phyloP scores from a whole-genome alignment of 768 basidiomycete species.

The Lentinula sp. region DNA sequence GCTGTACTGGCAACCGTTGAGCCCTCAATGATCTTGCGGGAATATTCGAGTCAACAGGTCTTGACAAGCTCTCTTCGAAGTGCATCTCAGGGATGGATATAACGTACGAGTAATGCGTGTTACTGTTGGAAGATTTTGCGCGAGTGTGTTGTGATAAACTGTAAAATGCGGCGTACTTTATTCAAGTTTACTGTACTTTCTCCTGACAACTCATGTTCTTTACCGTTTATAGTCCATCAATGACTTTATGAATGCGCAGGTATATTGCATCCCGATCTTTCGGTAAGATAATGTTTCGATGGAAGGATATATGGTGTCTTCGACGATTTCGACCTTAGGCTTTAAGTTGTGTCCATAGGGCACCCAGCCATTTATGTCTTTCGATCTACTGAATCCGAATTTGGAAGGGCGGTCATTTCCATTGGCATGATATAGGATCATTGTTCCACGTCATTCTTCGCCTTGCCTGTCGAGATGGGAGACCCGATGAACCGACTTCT shows the following conservation, averaged over 20 bases:
- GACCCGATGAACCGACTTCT: background rate
- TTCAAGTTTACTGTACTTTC: too few relatives aligned
- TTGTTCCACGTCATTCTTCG: constrained; percentile 4
- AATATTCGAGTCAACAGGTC: too few relatives aligned
- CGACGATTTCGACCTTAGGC: constrained; percentile 9
- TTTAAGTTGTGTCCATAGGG: background rate
- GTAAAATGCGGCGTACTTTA: too few relatives aligned
- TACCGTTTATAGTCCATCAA: constrained; percentile 1
- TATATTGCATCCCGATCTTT: constrained; percentile 12
- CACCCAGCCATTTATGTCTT: constrained; percentile 2
- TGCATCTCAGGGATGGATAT: too few relatives aligned
- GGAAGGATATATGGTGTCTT: constrained; percentile 11
- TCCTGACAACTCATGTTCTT: background rate
- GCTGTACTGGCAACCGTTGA: too few relatives aligned
- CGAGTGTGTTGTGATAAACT: too few relatives aligned
- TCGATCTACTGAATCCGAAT: background rate
- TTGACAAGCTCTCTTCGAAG: too few relatives aligned
- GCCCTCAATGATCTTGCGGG: too few relatives aligned
- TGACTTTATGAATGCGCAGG: constrained; percentile 2
- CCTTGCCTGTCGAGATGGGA: background rate
- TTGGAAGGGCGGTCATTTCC: background rate
- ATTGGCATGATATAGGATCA: constrained; percentile 7
- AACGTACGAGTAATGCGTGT: too few relatives aligned
- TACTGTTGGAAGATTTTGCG: too few relatives aligned
- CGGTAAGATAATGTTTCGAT: constrained; percentile 10